Base-by-base conservation (phyloP, 495 filamentous ascomycete genomes). In the Tetracladium setigerum region DNA sequence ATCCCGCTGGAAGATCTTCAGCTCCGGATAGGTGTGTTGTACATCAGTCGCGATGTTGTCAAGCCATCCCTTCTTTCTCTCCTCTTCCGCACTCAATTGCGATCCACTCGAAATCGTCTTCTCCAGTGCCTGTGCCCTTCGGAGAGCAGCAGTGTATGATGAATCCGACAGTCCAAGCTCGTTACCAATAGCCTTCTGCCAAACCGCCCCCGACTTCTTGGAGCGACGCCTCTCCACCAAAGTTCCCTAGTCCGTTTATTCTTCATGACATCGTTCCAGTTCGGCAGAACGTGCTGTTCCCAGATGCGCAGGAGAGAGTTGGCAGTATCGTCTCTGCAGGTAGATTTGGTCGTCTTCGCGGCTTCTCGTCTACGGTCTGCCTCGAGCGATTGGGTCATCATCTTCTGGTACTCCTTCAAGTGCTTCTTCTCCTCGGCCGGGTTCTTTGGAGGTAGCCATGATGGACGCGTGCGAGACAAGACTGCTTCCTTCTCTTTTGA, bases 401-500 rank as follows among this genome's bases (percentile, higher is more conserved):
- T 97, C 57, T 73, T 78, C 62, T 95, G 84, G 57, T 95, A 98
- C 62, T 97, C 86, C 58, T 77, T 90, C 45, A 98, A 53, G 59
- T 98, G 92, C 46, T 81, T 83, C 62, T 79, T 90, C 65, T 98
- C 92, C 62, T 98, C 92, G 40, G 84, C 87, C 19, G 86, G 89
- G 50, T 87, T 81, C 66, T 98, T 97, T 0, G 92, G 92, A 6
- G 92, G 92, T 13, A 98, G 71, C 92, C 92, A 98, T 33, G 86
- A 91, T 0, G 92, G 92, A 22, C 92, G 78, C 11, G 92, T 98
- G 35, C 94, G 75, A 16, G 87, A 89, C 15, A 98, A 68, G 5
- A 95, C 85, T 34, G 85, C 88, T 55, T 95, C 89, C 65, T 98
- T 98, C 70, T 98, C 92, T 67, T 89, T 94, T 56, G 90, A 95